Evolutionary conservation across 75 land plant genomes (phyloP), one percentile per base, ranked within the genome.

Genomic region (Picea glauca): DNA sequence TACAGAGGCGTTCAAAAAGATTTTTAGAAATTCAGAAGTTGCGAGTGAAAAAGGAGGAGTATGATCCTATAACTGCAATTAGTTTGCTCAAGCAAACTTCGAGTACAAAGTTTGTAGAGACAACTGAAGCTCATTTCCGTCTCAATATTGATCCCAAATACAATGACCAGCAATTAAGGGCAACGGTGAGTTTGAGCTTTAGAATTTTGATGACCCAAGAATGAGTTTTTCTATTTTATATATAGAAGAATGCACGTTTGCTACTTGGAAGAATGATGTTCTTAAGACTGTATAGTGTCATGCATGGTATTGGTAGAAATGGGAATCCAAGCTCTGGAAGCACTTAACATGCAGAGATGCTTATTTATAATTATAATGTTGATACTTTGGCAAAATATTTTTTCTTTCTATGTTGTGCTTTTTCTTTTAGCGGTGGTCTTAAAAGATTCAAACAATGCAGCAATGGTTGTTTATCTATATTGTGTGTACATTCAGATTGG

Each of bases 121-220:
- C 98, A 21, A 92, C 86, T 21, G 99, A 97, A 79, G 95, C 92
- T 58, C 99, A 97, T 84, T 93, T 94, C 80, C 90, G 99, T 14
- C 91, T 97, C 62, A 97, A 97, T 75, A 90, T 97, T 43, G 98
- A 97, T 75, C 99, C 99, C 75, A 97, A 94, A 77, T 97, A 97
- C 78, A 91, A 89, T 67, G 98, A 97, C 64, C 99, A 97, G 81
- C 99, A 97, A 81, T 85, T 97, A 50, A 88, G 99, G 54, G 99
- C 99, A 21, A 94, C 99, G 20, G 99, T 97, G 67, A 84, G 93
- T 78, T 77, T 35, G 62, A 66, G 62, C 59, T 26, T 21, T 38
- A 60, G 32, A 75, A 21, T 84, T 66, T 12, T 35, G 70, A 23
- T 31, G n/a, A 58, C 7, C 3, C 30, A 70, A 43, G 50, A 32